These are phyloP conservation scores for Corymbia maculata DNA, from an alignment of 345 rosid species.

Conservation along the genomic window DNA sequence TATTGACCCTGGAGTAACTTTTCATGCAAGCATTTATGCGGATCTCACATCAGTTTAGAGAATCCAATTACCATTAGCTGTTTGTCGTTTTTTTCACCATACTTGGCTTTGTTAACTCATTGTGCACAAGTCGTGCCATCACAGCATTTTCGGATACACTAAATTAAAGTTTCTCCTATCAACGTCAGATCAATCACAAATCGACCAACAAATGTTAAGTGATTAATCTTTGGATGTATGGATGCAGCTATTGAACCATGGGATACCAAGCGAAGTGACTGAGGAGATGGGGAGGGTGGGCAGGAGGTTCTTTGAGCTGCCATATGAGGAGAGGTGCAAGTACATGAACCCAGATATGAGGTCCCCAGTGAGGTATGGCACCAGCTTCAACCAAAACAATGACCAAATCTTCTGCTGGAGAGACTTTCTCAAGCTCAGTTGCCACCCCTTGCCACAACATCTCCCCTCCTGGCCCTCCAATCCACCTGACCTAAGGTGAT, in stretches of 20 bases:
- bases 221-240: not conserved
- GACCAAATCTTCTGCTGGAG: conserved; percentile 30
- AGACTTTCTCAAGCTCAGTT: conserved; percentile 32
- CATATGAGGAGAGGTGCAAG: conserved; percentile 29
- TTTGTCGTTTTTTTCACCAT: not conserved
- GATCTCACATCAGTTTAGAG: not conserved
- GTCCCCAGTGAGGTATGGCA: conserved; percentile 24
- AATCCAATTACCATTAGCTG: not conserved
- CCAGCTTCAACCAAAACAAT: conserved; percentile 28
- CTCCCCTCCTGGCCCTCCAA: conserved; percentile 29
- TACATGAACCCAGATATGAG: conserved; percentile 23
- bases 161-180: too few species aligned
- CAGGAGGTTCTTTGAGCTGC: conserved; percentile 18
- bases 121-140: not conserved
- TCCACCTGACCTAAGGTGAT: conserved; percentile 17
- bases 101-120: not conserved
- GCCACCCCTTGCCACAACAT: conserved; percentile 15
- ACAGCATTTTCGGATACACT: not conserved
- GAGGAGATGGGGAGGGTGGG: not conserved
- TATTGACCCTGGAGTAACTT: not conserved
- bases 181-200: not conserved
- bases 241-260: conserved; percentile 26
- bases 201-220: not conserved
- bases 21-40: not conserved
- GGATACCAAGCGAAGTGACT: conserved; percentile 6